Base-by-base conservation (phyloP, 23 red algal genomes). In the Cyanidium caldarium region DNA sequence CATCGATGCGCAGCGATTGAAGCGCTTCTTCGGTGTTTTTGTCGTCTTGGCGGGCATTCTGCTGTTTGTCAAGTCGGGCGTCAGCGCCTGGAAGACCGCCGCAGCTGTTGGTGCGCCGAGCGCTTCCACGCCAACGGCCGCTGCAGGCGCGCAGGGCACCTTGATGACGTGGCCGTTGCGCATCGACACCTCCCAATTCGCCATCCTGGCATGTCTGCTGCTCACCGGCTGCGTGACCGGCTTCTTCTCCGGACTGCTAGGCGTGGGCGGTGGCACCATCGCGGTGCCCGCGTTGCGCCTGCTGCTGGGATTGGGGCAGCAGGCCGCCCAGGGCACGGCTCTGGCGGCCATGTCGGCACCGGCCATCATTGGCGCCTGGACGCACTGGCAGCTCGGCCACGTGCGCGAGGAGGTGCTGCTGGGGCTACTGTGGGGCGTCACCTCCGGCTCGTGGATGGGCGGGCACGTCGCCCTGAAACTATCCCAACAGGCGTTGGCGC, bases 221-320 rank as follows among this genome's bases (percentile, higher is more conserved):
- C 35, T 40, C 17, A 42, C 75, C 1, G 88, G 88, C 14, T 68
- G 61, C 35, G 35, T 80, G 2, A 78, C 81, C 15, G 88, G 88
- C 12, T 86, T 86, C 70, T 13, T 94, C 14, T 76, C 75, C 44
- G 88, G 88, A 16, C 68, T 94, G 14, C 69, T 94, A 38, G 88
- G 88, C 28, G 77, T 94, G 34, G 88, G 88, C 39, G 88, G 88
- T 40, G 88, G 88, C 35, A 86, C 83, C 39, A 66, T 94, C 42
- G 70, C 74, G 35, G 81, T 94, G 0, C 88, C 88, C 0, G 39
- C 67, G 0, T 61, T 94, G 2, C 58, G 74, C 38, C 39, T 73
- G 2, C 44, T 85, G 35, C 23, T 35, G 17, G 88, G 81, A 0
- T 78, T 94, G 42, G 16, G 65, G 0, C 88, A 94, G 38, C 40